Conservation (phyloP, 1,284 basidiomycete genomes). For the Ganoderma lingzhi region DNA sequence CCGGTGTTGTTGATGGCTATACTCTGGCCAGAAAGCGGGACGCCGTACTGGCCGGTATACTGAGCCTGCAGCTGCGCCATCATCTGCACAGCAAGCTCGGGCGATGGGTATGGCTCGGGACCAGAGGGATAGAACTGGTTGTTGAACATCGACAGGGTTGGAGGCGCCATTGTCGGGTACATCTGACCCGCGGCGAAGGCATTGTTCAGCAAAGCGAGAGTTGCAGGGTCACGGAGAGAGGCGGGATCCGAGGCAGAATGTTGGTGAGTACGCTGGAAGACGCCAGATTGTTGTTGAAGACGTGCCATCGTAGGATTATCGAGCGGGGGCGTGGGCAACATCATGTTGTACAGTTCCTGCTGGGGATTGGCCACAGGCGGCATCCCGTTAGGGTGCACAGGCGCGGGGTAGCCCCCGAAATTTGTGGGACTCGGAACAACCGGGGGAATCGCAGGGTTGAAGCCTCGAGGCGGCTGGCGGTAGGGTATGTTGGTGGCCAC, state of each 20-base stretch:
- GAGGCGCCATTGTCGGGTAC: conserved; percentile 51
- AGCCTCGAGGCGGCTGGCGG: conserved; percentile 63
- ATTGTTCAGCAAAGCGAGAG: conserved; percentile 65
- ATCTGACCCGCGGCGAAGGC: conserved; percentile 55
- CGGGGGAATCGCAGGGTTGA: conserved; percentile 52
- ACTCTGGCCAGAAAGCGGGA: conserved; percentile 43
- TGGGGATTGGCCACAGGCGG: conserved; percentile 70
- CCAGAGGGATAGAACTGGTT: conserved; percentile 69
- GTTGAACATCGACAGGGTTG: conserved; percentile 64
- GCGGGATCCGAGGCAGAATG: conserved; percentile 84
- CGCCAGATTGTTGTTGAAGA: conserved; percentile 77
- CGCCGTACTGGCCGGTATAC: conserved; percentile 65
- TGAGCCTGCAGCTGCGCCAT: conserved; percentile 54
- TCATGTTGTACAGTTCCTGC: conserved; percentile 83
- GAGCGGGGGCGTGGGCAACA: conserved; percentile 62
- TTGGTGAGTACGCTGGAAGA: conserved; percentile 75
- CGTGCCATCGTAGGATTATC: conserved; percentile 73
- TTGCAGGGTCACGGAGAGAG: conserved; percentile 69
- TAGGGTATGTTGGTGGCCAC: conserved; percentile 54
- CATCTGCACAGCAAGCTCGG: conserved; percentile 63
- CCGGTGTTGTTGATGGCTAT: conserved; percentile 31
- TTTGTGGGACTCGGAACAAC: conserved; percentile 61
- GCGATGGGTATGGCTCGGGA: conserved; percentile 62
- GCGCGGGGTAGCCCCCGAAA: conserved; percentile 58
- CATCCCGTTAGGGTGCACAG: conserved; percentile 64